Evolutionary conservation across 2,329 filamentous ascomycete genomes (phyloP).

Genomic region (Cercospora sesami): DNA sequence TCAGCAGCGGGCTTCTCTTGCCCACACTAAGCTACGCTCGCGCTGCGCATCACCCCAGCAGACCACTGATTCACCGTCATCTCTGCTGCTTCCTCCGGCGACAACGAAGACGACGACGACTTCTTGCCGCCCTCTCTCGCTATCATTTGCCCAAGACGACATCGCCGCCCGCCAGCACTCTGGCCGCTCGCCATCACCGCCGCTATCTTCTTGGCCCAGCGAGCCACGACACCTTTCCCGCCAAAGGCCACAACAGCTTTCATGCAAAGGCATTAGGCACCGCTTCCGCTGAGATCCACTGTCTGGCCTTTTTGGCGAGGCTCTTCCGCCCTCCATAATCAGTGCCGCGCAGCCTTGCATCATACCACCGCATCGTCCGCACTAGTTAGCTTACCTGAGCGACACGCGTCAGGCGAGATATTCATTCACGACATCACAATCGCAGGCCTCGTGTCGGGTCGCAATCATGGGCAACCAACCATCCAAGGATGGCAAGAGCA

Average conservation of each 20-base stretch:
- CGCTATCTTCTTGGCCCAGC: conserved; percentile 7
- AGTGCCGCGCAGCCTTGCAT: not conserved
- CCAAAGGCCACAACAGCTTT: conserved; percentile 29
- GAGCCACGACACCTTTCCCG: conserved; percentile 14
- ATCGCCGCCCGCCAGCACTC: conserved; percentile 10
- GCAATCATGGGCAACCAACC: conserved; percentile 70
- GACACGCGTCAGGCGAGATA: not conserved
- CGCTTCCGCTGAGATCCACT: conserved; percentile 46
- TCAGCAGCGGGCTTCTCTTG: not conserved
- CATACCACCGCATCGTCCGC: not conserved
- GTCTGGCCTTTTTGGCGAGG: conserved; percentile 48
- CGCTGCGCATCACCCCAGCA: not conserved
- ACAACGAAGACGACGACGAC: not conserved
- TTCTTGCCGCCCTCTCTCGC: not conserved
- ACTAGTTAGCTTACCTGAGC: not conserved
- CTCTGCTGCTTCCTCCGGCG: not conserved
- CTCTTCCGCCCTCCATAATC: conserved; percentile 50
- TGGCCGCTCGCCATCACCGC: conserved; percentile 10
- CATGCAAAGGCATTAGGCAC: conserved; percentile 31
- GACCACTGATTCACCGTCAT: not conserved
- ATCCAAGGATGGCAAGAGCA: conserved; percentile 53
- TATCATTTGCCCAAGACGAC: conserved; percentile 8
- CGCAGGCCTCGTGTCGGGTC: not conserved
- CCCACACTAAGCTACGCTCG: not conserved
- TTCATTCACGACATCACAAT: not conserved